These are phyloP conservation scores for Lipomyces kockii DNA, from an alignment of 805 yeast genomes.

Conservation along the genomic window DNA sequence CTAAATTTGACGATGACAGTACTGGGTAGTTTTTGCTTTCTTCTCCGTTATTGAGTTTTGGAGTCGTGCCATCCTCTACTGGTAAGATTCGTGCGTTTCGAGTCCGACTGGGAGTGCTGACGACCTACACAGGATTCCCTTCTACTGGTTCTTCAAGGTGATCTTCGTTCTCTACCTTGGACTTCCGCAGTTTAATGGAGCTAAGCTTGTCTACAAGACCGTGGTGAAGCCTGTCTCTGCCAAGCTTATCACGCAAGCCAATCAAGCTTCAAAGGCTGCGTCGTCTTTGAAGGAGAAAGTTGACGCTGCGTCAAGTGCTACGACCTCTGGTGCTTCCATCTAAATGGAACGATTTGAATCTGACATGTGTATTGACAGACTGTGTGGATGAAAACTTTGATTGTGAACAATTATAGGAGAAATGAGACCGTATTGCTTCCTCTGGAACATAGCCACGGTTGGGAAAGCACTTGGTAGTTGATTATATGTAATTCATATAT, in stretches of 20 bases:
- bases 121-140: constrained; percentile 59
- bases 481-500: not conserved
- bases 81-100: constrained; percentile 49
- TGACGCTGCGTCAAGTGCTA: constrained; percentile 40
- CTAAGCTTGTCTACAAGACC: constrained; percentile 66
- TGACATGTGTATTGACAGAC: not conserved
- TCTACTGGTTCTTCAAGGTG: constrained; percentile 94
- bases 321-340: constrained; percentile 34
- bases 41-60: constrained; percentile 93
- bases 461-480: not conserved
- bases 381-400: not conserved
- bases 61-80: constrained; percentile 88
- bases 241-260: constrained; percentile 24
- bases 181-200: constrained; percentile 87
- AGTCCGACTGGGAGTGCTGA: not conserved
- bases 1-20: constrained; percentile 42
- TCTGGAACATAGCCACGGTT: not conserved
- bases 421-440: not conserved
- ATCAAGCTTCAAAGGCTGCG: constrained; percentile 25
- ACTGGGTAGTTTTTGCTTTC: constrained; percentile 98
- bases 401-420: not conserved
- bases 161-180: constrained; percentile 84
- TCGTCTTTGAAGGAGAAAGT: constrained; percentile 44
- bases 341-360: constrained; percentile 5
- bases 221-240: constrained; percentile 51